Evolutionary conservation across 129 eudicot genomes (phyloP).

Genomic region (Escallonia herrerae): DNA sequence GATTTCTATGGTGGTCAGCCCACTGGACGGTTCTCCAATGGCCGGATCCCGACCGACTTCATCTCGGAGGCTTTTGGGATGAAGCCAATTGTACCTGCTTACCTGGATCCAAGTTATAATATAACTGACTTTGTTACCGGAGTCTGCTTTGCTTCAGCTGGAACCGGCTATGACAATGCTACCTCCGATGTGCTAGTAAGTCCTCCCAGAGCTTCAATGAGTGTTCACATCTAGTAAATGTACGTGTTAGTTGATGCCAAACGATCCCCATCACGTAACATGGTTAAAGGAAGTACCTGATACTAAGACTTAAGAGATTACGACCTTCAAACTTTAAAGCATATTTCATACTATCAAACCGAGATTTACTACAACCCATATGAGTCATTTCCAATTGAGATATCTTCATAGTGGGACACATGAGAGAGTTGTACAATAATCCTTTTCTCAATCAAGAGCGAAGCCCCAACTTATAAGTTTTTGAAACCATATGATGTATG

Average conservation of each 20-base stretch:
- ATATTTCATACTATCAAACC: no score
- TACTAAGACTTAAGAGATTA: no score
- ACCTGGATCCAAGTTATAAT: conserved; percentile 53
- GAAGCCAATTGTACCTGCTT: conserved; percentile 62
- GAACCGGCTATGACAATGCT: conserved; percentile 78
- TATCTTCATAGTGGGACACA: no score
- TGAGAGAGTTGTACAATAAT: no score
- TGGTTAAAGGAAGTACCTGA: neutral
- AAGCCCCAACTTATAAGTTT: no score
- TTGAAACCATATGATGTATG: no score
- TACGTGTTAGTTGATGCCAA: neutral
- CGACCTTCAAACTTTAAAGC: no score
- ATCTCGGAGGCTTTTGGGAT: conserved; percentile 76
- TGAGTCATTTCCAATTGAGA: no score
- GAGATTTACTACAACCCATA: no score
- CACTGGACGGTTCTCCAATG: conserved; percentile 78
- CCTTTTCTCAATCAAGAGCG: no score
- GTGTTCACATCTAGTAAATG: neutral
- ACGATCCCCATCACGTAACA: neutral
- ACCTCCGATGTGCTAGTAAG: conserved; percentile 77
- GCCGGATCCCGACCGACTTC: conserved; percentile 75
- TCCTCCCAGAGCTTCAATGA: conserved; percentile 1
- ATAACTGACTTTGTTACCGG: conserved; percentile 70
- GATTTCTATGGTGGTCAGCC: conserved; percentile 59
- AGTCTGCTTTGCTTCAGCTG: conserved; percentile 91